phyloP scores from a whole-genome alignment of 176 grass and related monocot genomes.

The Pontederia crassipes region DNA sequence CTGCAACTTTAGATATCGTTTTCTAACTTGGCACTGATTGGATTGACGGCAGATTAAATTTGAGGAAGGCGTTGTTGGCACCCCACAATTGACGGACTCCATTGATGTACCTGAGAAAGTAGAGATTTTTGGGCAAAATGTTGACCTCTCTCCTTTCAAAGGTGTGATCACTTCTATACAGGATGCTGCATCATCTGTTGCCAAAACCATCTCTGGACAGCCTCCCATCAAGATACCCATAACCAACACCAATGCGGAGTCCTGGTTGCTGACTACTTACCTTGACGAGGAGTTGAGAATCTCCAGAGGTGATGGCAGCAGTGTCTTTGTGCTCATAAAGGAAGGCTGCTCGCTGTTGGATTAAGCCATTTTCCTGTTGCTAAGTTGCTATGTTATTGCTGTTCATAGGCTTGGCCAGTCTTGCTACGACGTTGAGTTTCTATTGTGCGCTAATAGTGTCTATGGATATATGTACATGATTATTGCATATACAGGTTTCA shows the following conservation, averaged over 20 bases:
- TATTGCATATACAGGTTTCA: no score
- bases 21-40: no score
- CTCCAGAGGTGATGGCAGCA: conserved; percentile 58
- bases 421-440: no score
- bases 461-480: no score
- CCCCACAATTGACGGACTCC: conserved; percentile 82
- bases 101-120: conserved; percentile 77
- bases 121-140: conserved; percentile 74
- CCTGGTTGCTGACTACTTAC: conserved; percentile 92
- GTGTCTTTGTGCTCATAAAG: conserved; percentile 72
- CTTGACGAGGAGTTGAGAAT: conserved; percentile 80
- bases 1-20: no score
- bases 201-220: conserved; percentile 67
- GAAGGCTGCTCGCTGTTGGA: conserved; percentile 46
- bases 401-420: no score
- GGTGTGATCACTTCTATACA: conserved; percentile 69
- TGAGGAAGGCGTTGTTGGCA: conserved; percentile 66
- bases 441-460: no score
- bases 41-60: conserved; percentile 59
- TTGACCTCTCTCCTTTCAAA: conserved; percentile 62
- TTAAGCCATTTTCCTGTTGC: conserved; percentile 2
- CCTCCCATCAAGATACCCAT: conserved; percentile 78
- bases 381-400: background rate
- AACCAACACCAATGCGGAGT: conserved; percentile 37
- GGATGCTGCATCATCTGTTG: conserved; percentile 67